Evolutionary conservation across 2,329 filamentous ascomycete genomes (phyloP).

Genomic region (Alternaria sp.): DNA sequence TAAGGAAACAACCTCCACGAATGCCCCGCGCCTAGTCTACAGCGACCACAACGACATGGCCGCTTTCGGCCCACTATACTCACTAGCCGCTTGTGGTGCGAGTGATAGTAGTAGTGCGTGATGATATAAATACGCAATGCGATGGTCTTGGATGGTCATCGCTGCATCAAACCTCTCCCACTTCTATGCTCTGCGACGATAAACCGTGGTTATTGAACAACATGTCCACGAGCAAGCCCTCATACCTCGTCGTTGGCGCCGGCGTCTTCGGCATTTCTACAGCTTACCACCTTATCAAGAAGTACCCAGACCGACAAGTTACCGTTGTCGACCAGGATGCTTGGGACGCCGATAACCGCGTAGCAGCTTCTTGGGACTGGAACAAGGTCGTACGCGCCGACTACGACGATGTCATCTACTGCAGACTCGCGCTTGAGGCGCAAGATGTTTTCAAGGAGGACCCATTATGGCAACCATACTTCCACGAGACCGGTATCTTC

Average conservation of each 20-base stretch:
- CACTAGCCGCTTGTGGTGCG: constrained; percentile 9
- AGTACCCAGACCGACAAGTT: constrained; percentile 49
- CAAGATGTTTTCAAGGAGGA: constrained; percentile 66
- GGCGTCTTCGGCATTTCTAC: constrained; percentile 49
- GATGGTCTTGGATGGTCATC: constrained; percentile 6
- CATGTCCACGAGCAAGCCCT: constrained; percentile 38
- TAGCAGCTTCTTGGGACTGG: constrained; percentile 73
- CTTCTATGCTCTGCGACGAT: constrained; percentile 20
- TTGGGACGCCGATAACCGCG: constrained; percentile 39
- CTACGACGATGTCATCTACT: constrained; percentile 70
- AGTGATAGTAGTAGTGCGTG: constrained; percentile 11
- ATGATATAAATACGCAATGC: constrained; percentile 25
- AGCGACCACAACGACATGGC: constrained; percentile 21
- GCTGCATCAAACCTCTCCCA: constrained; percentile 12
- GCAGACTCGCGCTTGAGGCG: constrained; percentile 68
- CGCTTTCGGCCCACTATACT: constrained; percentile 29
- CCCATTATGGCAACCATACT: constrained; percentile 61
- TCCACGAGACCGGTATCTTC: constrained; percentile 60
- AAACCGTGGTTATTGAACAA: constrained; percentile 22
- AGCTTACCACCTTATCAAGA: constrained; percentile 49
- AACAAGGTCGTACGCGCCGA: constrained; percentile 76
- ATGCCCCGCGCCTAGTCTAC: constrained; percentile 32
- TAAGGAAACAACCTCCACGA: constrained; percentile 36
- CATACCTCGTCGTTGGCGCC: constrained; percentile 45
- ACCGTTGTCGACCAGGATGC: constrained; percentile 50